Percentiles rank a stretch among this genome's conserved stretches.
phyloP scores from a whole-genome alignment of 2,329 filamentous ascomycete species.

The Ramichloridium luteum region DNA sequence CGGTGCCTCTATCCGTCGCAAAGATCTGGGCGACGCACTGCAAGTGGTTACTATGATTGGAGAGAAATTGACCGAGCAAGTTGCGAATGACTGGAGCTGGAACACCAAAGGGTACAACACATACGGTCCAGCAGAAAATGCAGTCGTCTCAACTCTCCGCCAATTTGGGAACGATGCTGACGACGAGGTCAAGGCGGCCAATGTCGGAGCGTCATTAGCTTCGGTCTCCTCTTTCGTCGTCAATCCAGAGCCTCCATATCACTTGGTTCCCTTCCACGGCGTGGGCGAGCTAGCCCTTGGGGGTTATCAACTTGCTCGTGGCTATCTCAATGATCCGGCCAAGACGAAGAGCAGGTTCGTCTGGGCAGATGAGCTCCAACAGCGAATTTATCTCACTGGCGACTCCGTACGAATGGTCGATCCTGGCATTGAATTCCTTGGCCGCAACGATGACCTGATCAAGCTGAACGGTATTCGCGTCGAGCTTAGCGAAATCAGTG shows the following conservation, averaged over 20 bases:
- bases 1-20: slow-evolving; percentile 3
- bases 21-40: slow-evolving; percentile 6
- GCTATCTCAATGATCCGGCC: slow-evolving; percentile 23
- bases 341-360: slow-evolving; percentile 22
- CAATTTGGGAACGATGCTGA: slow-evolving; percentile 8
- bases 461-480: slow-evolving; percentile 12
- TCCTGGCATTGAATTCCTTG: slow-evolving; percentile 10
- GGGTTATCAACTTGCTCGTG: slow-evolving; percentile 22
- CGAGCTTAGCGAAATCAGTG: slow-evolving; percentile 27
- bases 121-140: slow-evolving; percentile 9
- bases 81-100: slow-evolving; percentile 3
- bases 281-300: slow-evolving; percentile 22
- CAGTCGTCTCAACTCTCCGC: slow-evolving; percentile 9
- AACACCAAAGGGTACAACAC: slow-evolving; percentile 9
- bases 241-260: slow-evolving; percentile 1
- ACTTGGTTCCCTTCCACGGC: slow-evolving; percentile 23
- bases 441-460: slow-evolving; percentile 12
- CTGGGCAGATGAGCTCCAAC: slow-evolving; percentile 40
- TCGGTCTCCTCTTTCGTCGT: slow-evolving; percentile 2
- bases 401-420: slow-evolving; percentile 12
- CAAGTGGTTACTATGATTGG: slow-evolving; percentile 10
- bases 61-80: slow-evolving; percentile 7
- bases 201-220: too few species aligned
- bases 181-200: slow-evolving; percentile 5
- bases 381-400: slow-evolving; percentile 10